Base-by-base conservation (phyloP, 2,329 filamentous ascomycete species). In the Verticillium nonalfalfae region DNA sequence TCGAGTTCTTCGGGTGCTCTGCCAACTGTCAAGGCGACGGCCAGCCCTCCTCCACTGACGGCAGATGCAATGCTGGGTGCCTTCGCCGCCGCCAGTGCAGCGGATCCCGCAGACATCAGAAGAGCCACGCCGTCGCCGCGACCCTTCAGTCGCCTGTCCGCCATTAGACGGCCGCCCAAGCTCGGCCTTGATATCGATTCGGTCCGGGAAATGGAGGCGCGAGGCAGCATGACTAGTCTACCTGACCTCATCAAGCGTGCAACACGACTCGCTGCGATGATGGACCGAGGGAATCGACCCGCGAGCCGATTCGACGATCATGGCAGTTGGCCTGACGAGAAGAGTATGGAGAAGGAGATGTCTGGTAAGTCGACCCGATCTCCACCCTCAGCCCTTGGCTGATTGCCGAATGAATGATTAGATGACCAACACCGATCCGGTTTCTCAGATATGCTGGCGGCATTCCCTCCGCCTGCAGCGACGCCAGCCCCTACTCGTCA, bases 191-290 rank as follows among this genome's bases (percentile, higher is more conserved):
- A 97, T 70, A 89, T 97, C 31, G 88, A 93, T 70, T 90, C 90
- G 4, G 90, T 96, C 3, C 85, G 87, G 66, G 87, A 89, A 59
- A 90, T 91, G 15, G 92, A 97, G 73, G 85, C 89, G 1, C 86
- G 95, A 69, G 93, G 92, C 4, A 97, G 93, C 72, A 80, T 97
- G 65, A 98, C 95, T 1, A 97, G 93, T 74, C 78, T 99, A 62
- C 90, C 93, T 0, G 95, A 98, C 72, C 78, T 99, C 63, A 98
- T 99, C 67, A 84, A 87, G 69, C 86, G 95, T 67, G 95, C 95
- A 11, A 98, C 94, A 0, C 87, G 86, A 66, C 79, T 98, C 40
- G 94, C 93, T 15, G 86, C 91, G 0, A 93, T 96, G 75, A 87
- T 99, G 62, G 94, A 98, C 69, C 88, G 88, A 66, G 94, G 94